Evolutionary conservation across 768 basidiomycete species (phyloP).

Genomic region (Heimioporus sp.): DNA sequence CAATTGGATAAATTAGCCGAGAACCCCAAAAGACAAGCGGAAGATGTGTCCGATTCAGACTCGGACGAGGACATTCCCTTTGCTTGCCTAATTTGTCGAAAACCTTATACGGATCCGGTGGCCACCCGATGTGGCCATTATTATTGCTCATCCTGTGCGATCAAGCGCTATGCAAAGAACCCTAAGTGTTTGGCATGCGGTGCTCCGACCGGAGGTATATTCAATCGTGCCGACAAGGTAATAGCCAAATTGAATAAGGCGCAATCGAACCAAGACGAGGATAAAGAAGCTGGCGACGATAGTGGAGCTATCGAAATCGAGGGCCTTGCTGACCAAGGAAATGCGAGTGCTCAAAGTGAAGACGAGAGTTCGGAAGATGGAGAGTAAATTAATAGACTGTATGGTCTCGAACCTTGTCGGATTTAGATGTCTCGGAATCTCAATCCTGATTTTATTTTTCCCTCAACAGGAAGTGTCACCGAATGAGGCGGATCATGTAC

Average conservation of each 20-base stretch:
- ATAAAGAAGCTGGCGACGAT: conserved; percentile 39
- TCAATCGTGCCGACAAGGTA: conserved; percentile 93
- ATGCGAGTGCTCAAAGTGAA: conserved; percentile 26
- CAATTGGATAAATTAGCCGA: conserved; percentile 93
- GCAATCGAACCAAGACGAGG: conserved; percentile 52
- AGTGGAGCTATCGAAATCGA: conserved; percentile 55
- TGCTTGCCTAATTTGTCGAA: conserved; percentile 96
- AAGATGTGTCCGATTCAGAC: conserved; percentile 61
- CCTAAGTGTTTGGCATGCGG: conserved; percentile 96
- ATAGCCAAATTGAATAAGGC: conserved; percentile 83
- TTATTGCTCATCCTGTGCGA: conserved; percentile 93
- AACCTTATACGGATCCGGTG: conserved; percentile 92
- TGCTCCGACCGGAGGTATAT: conserved; percentile 90
- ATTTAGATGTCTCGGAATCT: conserved; percentile 29
- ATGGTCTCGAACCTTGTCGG: conserved; percentile 32
- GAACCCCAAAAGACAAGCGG: conserved; percentile 57
- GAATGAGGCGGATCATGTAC: conserved; percentile 15
- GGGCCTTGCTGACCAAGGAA: conserved; percentile 42
- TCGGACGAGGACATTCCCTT: conserved; percentile 92
- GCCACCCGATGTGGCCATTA: conserved; percentile 97
- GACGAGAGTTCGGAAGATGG: conserved; percentile 31
- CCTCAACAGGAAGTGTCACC: conserved; percentile 20
- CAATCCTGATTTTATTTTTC: conserved; percentile 14
- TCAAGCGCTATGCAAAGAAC: conserved; percentile 91
- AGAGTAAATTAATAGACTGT: conserved; percentile 21